A percentile compares a stretch with the other conserved stretches of the same genome.
Conservation (phyloP, 2,329 filamentous ascomycete genomes). For the Pyrenophora teres region DNA sequence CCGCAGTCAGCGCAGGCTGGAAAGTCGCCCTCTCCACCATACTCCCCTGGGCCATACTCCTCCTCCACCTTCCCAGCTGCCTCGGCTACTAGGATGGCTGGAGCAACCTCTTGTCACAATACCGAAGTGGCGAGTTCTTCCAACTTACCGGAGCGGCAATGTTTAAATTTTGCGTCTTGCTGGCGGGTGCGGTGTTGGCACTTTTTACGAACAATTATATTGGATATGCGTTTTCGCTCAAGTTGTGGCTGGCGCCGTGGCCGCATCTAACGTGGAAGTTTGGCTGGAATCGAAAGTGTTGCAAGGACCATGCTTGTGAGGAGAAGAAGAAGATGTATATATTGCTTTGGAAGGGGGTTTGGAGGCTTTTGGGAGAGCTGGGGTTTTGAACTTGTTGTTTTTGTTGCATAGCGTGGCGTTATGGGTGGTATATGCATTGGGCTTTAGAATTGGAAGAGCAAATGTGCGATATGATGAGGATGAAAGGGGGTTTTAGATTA, state of each 20-base stretch:
- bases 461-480: no score
- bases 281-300: slow-evolving; percentile 8
- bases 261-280: slow-evolving; percentile 11
- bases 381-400: neutral
- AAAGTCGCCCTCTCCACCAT: slow-evolving; percentile 2
- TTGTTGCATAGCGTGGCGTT: slow-evolving; percentile 11
- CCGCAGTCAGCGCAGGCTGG: neutral
- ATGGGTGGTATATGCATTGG: no score
- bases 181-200: slow-evolving; percentile 2
- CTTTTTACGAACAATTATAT: slow-evolving; percentile 9
- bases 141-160: no score
- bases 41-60: slow-evolving; percentile 7
- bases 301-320: neutral
- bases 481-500: no score
- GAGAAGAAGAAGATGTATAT: slow-evolving; percentile 1
- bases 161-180: slow-evolving; percentile 2
- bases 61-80: slow-evolving; percentile 8
- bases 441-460: no score
- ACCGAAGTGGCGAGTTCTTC: neutral
- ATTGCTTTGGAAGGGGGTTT: neutral
- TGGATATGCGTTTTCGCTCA: slow-evolving; percentile 19
- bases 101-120: neutral
- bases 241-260: slow-evolving; percentile 15
- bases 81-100: slow-evolving; percentile 10
- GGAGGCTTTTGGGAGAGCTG: neutral